phyloP scores from a whole-genome alignment of 129 eudicot species.

The Glebionis coronaria region DNA sequence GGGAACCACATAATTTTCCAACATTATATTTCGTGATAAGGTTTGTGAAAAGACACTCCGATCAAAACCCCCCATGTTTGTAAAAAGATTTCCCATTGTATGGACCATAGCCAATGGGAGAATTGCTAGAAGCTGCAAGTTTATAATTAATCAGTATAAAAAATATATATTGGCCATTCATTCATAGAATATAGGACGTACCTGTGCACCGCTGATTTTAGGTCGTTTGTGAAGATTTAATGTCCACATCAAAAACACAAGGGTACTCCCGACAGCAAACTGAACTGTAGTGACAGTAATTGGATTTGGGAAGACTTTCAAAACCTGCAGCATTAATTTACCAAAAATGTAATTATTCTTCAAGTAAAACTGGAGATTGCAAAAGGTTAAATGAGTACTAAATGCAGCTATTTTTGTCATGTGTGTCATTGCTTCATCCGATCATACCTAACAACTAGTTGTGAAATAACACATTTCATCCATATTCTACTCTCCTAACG shows the following conservation, averaged over 20 bases:
- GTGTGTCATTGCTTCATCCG: slow-evolving; percentile 12
- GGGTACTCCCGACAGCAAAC: slow-evolving; percentile 74
- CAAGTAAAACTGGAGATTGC: background rate
- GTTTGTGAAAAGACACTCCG: no score
- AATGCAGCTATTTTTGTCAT: background rate
- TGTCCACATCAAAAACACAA: slow-evolving; percentile 87
- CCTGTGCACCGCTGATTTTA: slow-evolving; percentile 83
- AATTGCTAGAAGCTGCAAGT: slow-evolving; percentile 66
- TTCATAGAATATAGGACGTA: slow-evolving; percentile 22
- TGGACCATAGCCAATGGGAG: slow-evolving; percentile 83
- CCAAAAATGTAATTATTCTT: slow-evolving; percentile 12
- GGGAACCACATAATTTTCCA: no score
- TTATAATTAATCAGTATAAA: background rate
- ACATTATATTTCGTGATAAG: no score
- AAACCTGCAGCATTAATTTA: slow-evolving; percentile 56
- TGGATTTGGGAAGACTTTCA: slow-evolving; percentile 82
- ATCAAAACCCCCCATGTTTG: no score
- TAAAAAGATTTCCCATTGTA: slow-evolving; percentile 76
- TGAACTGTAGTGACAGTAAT: slow-evolving; percentile 69
- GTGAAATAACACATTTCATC: background rate
- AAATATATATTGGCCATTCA: background rate
- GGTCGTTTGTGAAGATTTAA: slow-evolving; percentile 87
- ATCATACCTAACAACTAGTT: slow-evolving; percentile 11
- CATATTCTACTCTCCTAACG: background rate
- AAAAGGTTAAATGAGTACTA: background rate